phyloP scores from a whole-genome alignment of 2,329 filamentous ascomycete genomes.

The Diaporthe helianthi region DNA sequence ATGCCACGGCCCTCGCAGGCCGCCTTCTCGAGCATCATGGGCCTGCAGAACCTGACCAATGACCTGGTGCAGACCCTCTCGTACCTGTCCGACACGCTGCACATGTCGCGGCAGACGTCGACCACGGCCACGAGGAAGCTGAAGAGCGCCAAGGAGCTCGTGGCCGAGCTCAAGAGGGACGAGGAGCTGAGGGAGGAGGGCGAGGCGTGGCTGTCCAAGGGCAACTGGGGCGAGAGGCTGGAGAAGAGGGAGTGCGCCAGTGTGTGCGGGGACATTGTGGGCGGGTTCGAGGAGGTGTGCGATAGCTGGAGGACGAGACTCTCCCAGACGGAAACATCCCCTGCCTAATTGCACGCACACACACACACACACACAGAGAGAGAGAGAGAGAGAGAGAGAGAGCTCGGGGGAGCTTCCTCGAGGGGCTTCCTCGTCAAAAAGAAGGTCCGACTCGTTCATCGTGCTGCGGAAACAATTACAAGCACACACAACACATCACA shows the following conservation, averaged over 20 bases:
- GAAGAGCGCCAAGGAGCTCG: slow-evolving; percentile 81
- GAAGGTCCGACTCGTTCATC: neutral
- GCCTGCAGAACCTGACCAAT: slow-evolving; percentile 73
- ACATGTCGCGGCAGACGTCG: slow-evolving; percentile 91
- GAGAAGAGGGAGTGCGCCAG: slow-evolving; percentile 79
- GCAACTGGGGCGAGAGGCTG: slow-evolving; percentile 83
- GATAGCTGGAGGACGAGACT: slow-evolving; percentile 82
- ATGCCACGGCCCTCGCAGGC: slow-evolving; percentile 71
- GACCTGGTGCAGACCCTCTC: slow-evolving; percentile 82
- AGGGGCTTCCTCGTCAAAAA: neutral
- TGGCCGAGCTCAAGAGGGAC: slow-evolving; percentile 84
- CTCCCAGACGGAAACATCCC: slow-evolving; percentile 62
- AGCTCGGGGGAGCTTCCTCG: neutral
- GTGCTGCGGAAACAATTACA: neutral
- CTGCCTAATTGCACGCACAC: slow-evolving; percentile 45
- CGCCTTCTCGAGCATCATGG: slow-evolving; percentile 70
- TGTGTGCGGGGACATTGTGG: slow-evolving; percentile 86
- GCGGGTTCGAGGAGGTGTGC: slow-evolving; percentile 91
- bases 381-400: too few species aligned
- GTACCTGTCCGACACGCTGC: slow-evolving; percentile 86
- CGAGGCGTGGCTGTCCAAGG: slow-evolving; percentile 78
- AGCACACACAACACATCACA: too few species aligned
- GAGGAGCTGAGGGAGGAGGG: slow-evolving; percentile 84
- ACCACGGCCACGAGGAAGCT: slow-evolving; percentile 81
- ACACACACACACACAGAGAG: too few species aligned